A percentile compares a stretch with the other conserved stretches of the same genome.
These are phyloP conservation scores for Pythium apleroticum DNA, from an alignment of 352 stramenopile genomes.

Conservation along the genomic window DNA sequence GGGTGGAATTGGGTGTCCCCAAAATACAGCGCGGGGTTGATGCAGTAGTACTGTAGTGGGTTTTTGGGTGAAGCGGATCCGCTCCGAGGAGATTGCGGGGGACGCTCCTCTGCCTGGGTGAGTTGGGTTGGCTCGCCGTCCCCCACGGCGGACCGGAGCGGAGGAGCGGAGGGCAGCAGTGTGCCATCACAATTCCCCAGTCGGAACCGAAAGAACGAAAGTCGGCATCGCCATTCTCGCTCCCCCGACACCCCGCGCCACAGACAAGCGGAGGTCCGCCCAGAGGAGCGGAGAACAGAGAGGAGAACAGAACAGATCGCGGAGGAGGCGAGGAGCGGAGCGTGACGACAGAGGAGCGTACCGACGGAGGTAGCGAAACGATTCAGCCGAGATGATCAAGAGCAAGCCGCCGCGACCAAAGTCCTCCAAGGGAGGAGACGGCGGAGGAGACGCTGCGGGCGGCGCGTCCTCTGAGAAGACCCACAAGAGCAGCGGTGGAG, in stretches of 20 bases:
- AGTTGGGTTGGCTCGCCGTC: neutral
- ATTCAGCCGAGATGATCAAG: conserved; percentile 23
- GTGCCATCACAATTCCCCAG: conserved; percentile 32
- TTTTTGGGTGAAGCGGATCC: conserved; percentile 27
- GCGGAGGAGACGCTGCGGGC: conserved; percentile 5
- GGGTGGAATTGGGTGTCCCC: conserved; percentile 4
- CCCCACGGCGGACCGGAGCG: conserved; percentile 10
- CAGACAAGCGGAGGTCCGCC: conserved; percentile 1
- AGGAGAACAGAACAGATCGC: neutral
- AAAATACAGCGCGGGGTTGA: conserved; percentile 8
- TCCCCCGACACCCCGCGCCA: neutral
- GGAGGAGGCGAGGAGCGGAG: conserved; percentile 1
- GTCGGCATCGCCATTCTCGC: neutral
- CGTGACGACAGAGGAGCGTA: neutral
- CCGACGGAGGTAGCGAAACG: neutral
- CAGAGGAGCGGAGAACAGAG: conserved; percentile 1
- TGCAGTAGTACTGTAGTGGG: neutral
- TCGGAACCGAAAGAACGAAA: conserved; percentile 25
- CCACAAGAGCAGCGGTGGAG: conserved; percentile 10
- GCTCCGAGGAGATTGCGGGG: neutral
- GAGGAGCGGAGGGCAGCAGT: conserved; percentile 18
- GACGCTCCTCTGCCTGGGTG: neutral
- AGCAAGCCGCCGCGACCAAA: conserved; percentile 25
- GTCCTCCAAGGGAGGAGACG: conserved; percentile 17
- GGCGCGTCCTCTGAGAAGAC: conserved; percentile 16